phyloP scores from a whole-genome alignment of 2,329 filamentous ascomycete species.

The Dactylellina parvicollis region DNA sequence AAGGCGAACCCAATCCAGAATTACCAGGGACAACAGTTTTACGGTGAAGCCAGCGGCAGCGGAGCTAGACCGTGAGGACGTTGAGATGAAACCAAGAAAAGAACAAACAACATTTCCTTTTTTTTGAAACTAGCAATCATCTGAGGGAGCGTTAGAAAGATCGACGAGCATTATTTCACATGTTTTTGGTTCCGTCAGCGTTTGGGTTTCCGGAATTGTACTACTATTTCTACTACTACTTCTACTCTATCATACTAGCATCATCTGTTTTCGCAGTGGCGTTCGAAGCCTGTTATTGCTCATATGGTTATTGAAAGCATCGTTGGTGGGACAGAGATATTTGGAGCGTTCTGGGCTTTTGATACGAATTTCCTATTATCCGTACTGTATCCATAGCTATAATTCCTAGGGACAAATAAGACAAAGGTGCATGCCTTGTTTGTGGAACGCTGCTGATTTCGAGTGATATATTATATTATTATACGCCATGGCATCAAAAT shows the following conservation, averaged over 20 bases:
- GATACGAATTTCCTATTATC: background rate
- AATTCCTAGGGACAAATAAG: background rate
- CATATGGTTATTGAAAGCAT: no score
- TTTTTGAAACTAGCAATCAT: background rate
- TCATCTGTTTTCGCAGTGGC: background rate
- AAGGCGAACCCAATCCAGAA: slow-evolving; percentile 40
- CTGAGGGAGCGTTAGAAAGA: no score
- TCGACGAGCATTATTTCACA: no score
- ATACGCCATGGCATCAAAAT: no score
- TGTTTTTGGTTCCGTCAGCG: no score
- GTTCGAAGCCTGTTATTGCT: background rate
- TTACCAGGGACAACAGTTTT: slow-evolving; percentile 19
- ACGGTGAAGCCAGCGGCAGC: slow-evolving; percentile 37
- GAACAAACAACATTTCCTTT: background rate
- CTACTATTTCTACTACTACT: no score
- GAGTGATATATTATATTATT: no score
- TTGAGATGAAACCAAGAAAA: no score
- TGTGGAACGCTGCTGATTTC: no score
- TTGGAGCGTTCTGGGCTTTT: no score
- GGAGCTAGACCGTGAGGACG: slow-evolving; percentile 14
- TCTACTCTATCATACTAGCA: background rate
- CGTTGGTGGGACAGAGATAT: background rate
- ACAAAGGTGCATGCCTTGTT: background rate
- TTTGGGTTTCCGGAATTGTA: no score
- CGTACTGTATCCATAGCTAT: background rate